A percentile compares a stretch with the other conserved stretches of the same genome.
These are phyloP conservation scores for Pleurostoma richardsiae DNA, from an alignment of 2,329 filamentous ascomycete genomes.

Conservation along the genomic window DNA sequence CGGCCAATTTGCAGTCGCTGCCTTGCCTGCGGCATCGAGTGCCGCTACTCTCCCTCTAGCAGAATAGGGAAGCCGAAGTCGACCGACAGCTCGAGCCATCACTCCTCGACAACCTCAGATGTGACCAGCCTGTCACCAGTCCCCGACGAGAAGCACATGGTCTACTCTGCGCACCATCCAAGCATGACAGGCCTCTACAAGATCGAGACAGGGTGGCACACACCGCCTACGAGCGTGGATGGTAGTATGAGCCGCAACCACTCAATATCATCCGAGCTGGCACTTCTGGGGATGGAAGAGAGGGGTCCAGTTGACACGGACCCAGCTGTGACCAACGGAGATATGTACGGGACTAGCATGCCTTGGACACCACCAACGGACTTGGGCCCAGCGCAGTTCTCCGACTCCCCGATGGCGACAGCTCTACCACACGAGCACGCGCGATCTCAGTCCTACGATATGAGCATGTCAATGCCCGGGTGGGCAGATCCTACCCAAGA, in stretches of 20 bases:
- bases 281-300: conserved; percentile 13
- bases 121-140: conserved; percentile 16
- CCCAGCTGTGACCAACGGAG: conserved; percentile 12
- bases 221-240: conserved; percentile 28
- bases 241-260: conserved; percentile 24
- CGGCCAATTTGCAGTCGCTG: conserved; percentile 50
- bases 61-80: conserved; percentile 44
- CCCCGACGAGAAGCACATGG: conserved; percentile 20
- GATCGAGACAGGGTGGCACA: conserved; percentile 31
- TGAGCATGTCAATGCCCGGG: conserved; percentile 20
- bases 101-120: conserved; percentile 9
- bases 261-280: conserved; percentile 24
- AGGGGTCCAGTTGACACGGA: conserved; percentile 11
- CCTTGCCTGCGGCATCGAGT: conserved; percentile 41
- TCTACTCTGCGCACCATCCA: conserved; percentile 18
- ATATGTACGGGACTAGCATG: conserved; percentile 29
- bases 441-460: conserved; percentile 30
- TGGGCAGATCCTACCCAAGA: conserved; percentile 24
- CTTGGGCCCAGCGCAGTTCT: conserved; percentile 22
- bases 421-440: conserved; percentile 20
- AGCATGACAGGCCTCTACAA: conserved; percentile 25
- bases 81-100: conserved; percentile 20
- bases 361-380: conserved; percentile 34
- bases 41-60: conserved; percentile 47
- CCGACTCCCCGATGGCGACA: conserved; percentile 23